Evolutionary conservation across 495 filamentous ascomycete genomes (phyloP), one percentile per base, ranked within the genome.

Genomic region (Neurospora discreta): DNA sequence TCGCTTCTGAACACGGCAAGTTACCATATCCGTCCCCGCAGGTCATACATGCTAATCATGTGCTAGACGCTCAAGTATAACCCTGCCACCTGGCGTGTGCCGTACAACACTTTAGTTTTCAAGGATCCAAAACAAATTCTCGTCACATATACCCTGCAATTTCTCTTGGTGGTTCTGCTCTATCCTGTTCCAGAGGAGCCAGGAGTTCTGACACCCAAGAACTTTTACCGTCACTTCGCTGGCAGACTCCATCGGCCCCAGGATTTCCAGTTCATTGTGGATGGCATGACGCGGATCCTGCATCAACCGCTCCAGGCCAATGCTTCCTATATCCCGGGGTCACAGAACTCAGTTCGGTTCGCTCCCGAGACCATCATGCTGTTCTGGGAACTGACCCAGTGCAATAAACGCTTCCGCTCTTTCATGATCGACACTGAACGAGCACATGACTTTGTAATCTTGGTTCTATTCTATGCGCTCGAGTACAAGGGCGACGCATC

Each of bases 361-460:
- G 93, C 94, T 3, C 94, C 96, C 9, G 95, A 99, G 80, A 97
- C 97, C 84, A 89, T 98, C 43, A 94, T 98, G 86, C 87, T 99
- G 3, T 99, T 98, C 79, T 99, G 95, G 95, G 95, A 99, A 82
- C 88, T 92, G 9, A 87, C 97, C 38, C 95, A 99, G 80, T 98
- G 95, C 85, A 99, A 99, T 81, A 98, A 97, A 82, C 88, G 96
- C 68, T 98, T 99, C 82, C 86, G 96, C 68, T 95, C 93, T 1
- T 99, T 97, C 81, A 95, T 99, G 77, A 94, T 98, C 73, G 95
- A 98, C 74, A 98, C 95, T 0, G 93, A 97, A 75, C 86, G 94
- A 44, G 91, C 93, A 0, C 92, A 97, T 77, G 95, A 99, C 78
- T 98, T 98, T 77, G 84, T 97, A 58, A 89, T 98, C 52, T 85